Conservation (phyloP, 352 stramenopile genomes). For the Phytophthora kernoviae region DNA sequence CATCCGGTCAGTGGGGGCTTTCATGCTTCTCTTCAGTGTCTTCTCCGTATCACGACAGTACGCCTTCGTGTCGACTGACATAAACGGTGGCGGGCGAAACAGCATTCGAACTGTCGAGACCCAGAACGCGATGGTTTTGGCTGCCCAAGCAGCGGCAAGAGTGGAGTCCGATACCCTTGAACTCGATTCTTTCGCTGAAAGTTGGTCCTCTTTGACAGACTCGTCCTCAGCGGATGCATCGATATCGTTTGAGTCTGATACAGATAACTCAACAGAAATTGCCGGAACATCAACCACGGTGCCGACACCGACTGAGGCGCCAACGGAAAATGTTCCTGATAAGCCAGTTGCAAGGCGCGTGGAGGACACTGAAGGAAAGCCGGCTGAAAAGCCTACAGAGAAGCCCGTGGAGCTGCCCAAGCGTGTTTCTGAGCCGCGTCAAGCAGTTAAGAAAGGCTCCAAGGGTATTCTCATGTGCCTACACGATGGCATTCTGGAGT, state of each 20-base stretch:
- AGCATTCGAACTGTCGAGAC: slow-evolving; percentile 12
- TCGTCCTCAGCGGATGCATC: slow-evolving; percentile 9
- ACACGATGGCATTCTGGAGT: slow-evolving; percentile 43
- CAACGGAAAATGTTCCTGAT: background rate
- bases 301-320: background rate
- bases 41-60: slow-evolving; percentile 36
- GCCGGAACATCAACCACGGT: background rate
- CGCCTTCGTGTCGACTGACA: slow-evolving; percentile 8
- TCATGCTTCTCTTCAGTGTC: slow-evolving; percentile 35
- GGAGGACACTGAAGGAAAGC: background rate
- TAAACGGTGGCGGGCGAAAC: slow-evolving; percentile 10
- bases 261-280: background rate
- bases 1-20: slow-evolving; percentile 27
- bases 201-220: slow-evolving; percentile 6
- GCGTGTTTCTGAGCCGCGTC: slow-evolving; percentile 22
- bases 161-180: slow-evolving; percentile 6
- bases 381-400: slow-evolving; percentile 19
- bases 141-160: slow-evolving; percentile 7
- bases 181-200: background rate
- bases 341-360: background rate
- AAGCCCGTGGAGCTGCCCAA: slow-evolving; percentile 25
- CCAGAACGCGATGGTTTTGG: slow-evolving; percentile 10
- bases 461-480: slow-evolving; percentile 50
- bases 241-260: background rate
- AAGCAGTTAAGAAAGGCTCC: slow-evolving; percentile 36